Base-by-base conservation (phyloP, 2,329 filamentous ascomycete genomes). In the Metarhizium album region DNA sequence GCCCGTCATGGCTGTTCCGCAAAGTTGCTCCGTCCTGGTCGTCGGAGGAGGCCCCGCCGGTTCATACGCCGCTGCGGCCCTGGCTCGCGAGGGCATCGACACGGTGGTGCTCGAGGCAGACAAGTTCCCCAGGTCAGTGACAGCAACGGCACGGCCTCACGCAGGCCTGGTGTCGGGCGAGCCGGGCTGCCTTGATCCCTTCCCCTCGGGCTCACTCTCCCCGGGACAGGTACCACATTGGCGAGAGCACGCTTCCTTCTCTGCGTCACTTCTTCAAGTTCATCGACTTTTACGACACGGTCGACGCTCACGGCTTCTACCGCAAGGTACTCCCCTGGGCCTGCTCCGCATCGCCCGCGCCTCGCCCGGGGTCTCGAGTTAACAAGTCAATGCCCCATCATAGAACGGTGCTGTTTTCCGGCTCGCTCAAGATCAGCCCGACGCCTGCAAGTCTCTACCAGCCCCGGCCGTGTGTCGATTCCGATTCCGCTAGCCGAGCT, bases 241-340 rank as follows among this genome's bases (percentile, higher is more conserved):
- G 67, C 3, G 67, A 70, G 49, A 66, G 62, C 50, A 66, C 65
- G 57, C 59, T 70, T 33, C 59, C 66, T 0, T 69, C 66, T 1
- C 61, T 73, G 33, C 67, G 72, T 2, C 60, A 71, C 47, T 70
- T 73, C 33, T 56, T 75, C 1, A 56, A 64, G 9, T 74, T 75
- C 50, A 69, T 74, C 33, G 73, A 73, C 45, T 54, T 69, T 0
- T 64, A 74, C 20, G 54, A 64, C 1, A 65, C 54, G 1, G 74
- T 73, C 51, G 59, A 69, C 29, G 42, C 48, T 0, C 57, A 74
- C 48, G 72, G 72, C 0, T 75, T 75, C 48, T 48, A 48, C 1
- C 59, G 62, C 23, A 75, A 75, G 64, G 70, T 59, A 52, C 14
- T n/a, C n/a, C n/a, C n/a, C 14, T 35, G 11, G 16, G 27, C 11